A percentile compares a stretch with the other conserved stretches of the same genome.
These are phyloP conservation scores for Halteria grandinella DNA, from an alignment of 73 alveolate genomes.

Conservation along the genomic window DNA sequence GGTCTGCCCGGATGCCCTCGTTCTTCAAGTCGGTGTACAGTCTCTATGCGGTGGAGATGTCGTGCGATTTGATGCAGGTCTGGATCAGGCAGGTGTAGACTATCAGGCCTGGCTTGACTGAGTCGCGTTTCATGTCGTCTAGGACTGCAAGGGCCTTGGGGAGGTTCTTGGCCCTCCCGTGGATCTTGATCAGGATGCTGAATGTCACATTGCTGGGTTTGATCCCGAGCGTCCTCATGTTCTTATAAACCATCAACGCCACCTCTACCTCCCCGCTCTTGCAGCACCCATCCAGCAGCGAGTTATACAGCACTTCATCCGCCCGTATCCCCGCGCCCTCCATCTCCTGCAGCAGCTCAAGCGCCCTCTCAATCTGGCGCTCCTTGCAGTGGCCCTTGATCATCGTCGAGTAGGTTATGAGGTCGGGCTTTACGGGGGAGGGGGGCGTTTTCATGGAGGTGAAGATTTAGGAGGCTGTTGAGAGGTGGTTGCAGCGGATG, in stretches of 20 bases:
- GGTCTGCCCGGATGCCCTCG: slow-evolving; percentile 83
- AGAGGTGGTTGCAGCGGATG: slow-evolving; percentile 82
- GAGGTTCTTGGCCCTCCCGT: slow-evolving; percentile 86
- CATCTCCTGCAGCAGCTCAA: slow-evolving; percentile 77
- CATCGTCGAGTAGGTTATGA: slow-evolving; percentile 93
- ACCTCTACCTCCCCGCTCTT: slow-evolving; percentile 86
- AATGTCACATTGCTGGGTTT: slow-evolving; percentile 91
- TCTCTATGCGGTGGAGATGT: slow-evolving; percentile 80
- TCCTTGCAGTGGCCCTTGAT: slow-evolving; percentile 93
- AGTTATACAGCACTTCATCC: slow-evolving; percentile 93
- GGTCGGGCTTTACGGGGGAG: slow-evolving; percentile 84
- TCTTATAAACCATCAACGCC: slow-evolving; percentile 84
- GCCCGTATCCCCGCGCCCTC: slow-evolving; percentile 62
- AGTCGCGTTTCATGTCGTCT: slow-evolving; percentile 86
- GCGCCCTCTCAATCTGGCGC: slow-evolving; percentile 82
- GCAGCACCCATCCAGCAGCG: slow-evolving; percentile 96
- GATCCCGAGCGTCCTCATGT: slow-evolving; percentile 79
- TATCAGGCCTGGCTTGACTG: slow-evolving; percentile 82
- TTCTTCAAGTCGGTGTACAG: slow-evolving; percentile 78
- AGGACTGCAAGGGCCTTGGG: slow-evolving; percentile 82
- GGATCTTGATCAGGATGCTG: slow-evolving; percentile 90
- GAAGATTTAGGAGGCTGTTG: slow-evolving; percentile 85
- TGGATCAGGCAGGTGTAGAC: slow-evolving; percentile 92
- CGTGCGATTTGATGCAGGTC: slow-evolving; percentile 88
- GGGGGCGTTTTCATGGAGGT: slow-evolving; percentile 77